Conservation (phyloP, 140 eudicot genomes). For the Flaveria floridana region DNA sequence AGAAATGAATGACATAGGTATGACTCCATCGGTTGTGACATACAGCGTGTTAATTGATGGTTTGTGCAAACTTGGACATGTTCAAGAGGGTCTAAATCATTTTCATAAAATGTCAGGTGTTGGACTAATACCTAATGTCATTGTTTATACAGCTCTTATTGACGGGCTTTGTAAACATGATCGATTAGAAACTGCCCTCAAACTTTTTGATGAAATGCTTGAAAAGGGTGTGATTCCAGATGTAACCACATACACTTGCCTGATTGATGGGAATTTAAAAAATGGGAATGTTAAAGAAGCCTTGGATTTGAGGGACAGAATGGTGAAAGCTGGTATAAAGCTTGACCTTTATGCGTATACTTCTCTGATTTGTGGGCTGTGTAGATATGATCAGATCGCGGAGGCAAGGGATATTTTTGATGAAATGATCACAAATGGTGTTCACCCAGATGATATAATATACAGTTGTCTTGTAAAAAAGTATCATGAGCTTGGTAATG, state of each 20-base stretch:
- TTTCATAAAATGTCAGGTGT: conserved; percentile 42
- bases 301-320: conserved; percentile 44
- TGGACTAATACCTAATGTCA: conserved; percentile 63
- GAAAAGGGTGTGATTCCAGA: conserved; percentile 68
- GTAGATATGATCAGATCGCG: conserved; percentile 43
- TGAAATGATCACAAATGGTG: conserved; percentile 72
- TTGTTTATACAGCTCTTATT: conserved; percentile 69
- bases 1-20: conserved; percentile 60
- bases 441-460: conserved; percentile 69
- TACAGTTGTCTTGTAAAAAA: conserved; percentile 62
- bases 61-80: conserved; percentile 64
- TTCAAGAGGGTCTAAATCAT: conserved; percentile 51
- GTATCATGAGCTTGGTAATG: conserved; percentile 58
- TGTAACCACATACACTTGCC: conserved; percentile 60
- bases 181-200: conserved; percentile 44
- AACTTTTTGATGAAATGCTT: conserved; percentile 62
- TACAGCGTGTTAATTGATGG: conserved; percentile 68
- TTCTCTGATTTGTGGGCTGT: conserved; percentile 69
- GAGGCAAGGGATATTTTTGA: conserved; percentile 52
- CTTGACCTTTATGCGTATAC: conserved; percentile 76
- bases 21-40: conserved; percentile 61
- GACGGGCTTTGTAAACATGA: conserved; percentile 69
- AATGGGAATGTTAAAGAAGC: conserved; percentile 69
- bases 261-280: conserved; percentile 71
- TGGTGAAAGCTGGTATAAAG: conserved; percentile 64